A percentile compares a stretch with the other conserved stretches of the same genome.
phyloP scores from a whole-genome alignment of 768 basidiomycete species.

The Russula sp. region DNA sequence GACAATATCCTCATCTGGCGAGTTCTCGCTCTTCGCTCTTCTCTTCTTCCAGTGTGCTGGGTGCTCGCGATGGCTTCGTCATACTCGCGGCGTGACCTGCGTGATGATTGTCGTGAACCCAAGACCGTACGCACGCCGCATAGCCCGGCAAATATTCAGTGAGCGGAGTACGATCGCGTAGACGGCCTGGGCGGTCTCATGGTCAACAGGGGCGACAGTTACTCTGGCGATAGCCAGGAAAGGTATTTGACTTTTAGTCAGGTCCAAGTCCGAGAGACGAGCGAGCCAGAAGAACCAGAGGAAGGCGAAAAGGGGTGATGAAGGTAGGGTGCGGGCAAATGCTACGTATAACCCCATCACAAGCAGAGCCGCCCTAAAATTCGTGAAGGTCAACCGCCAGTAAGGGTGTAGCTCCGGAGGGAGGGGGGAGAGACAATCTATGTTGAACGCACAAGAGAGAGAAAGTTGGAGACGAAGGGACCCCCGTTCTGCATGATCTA shows the following conservation, averaged over 20 bases:
- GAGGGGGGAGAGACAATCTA: constrained; percentile 46
- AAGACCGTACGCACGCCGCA: constrained; percentile 53
- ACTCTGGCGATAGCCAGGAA: background rate
- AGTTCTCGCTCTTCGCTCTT: background rate
- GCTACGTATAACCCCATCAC: constrained; percentile 72
- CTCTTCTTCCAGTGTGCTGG: background rate
- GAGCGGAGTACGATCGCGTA: constrained; percentile 59
- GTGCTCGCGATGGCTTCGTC: background rate
- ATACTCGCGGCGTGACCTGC: background rate
- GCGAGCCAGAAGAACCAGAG: constrained; percentile 15
- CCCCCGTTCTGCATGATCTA: constrained; percentile 39
- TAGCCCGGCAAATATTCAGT: constrained; percentile 56
- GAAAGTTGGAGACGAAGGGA: constrained; percentile 69
- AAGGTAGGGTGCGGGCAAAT: constrained; percentile 81
- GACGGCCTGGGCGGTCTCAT: constrained; percentile 58
- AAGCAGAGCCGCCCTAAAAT: constrained; percentile 79
- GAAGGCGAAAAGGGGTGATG: constrained; percentile 33
- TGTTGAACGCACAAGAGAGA: constrained; percentile 69
- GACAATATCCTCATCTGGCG: background rate
- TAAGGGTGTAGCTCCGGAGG: constrained; percentile 74
- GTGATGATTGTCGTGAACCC: background rate
- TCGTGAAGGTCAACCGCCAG: constrained; percentile 79
- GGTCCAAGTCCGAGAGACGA: background rate
- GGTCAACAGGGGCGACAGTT: constrained; percentile 45
- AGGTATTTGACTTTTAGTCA: background rate